Conservation (phyloP, 202 grass and related monocot genomes). For the Brachypodium distachyon region DNA sequence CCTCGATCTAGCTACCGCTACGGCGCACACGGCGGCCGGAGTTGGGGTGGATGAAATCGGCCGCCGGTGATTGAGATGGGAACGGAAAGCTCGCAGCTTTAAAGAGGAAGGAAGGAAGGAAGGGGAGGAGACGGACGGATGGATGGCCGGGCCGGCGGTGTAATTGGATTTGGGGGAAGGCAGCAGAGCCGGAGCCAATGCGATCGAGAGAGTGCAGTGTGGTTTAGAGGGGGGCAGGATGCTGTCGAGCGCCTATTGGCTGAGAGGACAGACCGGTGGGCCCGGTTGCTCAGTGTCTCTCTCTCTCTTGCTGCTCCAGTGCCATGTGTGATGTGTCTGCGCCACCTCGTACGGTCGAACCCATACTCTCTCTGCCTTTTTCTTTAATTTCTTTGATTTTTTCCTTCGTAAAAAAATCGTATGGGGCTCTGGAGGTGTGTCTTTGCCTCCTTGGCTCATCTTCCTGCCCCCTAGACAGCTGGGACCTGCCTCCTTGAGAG, state of each 20-base stretch:
- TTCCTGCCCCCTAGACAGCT: too few species aligned
- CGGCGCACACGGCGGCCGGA: not conserved
- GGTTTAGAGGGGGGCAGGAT: not conserved
- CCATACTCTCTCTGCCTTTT: not conserved
- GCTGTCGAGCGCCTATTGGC: constrained; percentile 43
- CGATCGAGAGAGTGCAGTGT: not conserved
- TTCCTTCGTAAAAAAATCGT: too few species aligned
- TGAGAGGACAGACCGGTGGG: not conserved
- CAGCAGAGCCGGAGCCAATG: too few species aligned
- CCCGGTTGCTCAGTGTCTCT: constrained; percentile 9
- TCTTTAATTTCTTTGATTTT: not conserved
- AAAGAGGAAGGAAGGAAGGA: not conserved
- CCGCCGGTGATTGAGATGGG: not conserved
- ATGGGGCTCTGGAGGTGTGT: too few species aligned
- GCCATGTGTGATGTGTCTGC: not conserved
- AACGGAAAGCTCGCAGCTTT: not conserved
- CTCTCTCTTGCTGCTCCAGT: not conserved
- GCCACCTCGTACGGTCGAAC: constrained; percentile 29
- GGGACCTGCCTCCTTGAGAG: too few species aligned
- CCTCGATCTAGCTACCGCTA: not conserved
- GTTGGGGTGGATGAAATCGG: too few species aligned
- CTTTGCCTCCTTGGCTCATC: too few species aligned
- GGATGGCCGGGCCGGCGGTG: not conserved
- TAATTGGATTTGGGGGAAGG: not conserved
- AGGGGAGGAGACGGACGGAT: not conserved